Evolutionary conservation across 371 early-diverging fungal genomes (phyloP), one percentile per base, ranked within the genome.

Genomic region (Circinella umbellata): DNA sequence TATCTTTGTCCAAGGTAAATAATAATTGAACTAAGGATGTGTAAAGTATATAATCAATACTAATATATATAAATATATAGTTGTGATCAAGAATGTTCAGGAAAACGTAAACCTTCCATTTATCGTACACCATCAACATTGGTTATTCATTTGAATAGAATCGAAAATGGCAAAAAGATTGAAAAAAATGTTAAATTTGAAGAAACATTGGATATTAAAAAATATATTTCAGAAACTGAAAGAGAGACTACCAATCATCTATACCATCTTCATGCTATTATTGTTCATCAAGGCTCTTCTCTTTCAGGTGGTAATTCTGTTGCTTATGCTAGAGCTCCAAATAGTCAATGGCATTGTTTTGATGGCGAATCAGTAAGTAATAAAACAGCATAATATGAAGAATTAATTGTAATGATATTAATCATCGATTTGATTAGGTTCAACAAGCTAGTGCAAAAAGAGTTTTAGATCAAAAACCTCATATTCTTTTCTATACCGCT

Each of bases 261-360:
- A 38, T 92, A 95, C 65, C 74, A 81, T 17, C 82, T 96, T 17
- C 90, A 87, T 68, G 94, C 90, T 0, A 90, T 94, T 9, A 84
- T 95, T 64, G 92, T 93, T 2, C 96, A 96, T 68, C 76, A 90
- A 1, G 97, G 97, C 7, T 75, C 86, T 27, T 84, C 91, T 0
- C 81, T 86, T 48, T 85, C 90, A 60, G 91, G 92, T 38, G 96
- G 97, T 14, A 95, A 93, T 74, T 95, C 93, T 80, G 91, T 87
- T 69, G 85, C 91, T 38, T 96, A 86, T 77, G 91, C 94, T 36
- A 92, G 92, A 74, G 85, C 89, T 9, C 82, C 94, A 1, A 89
- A 91, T 64, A 94, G 94, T n/a, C 76, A 87, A 11, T 94, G 93
- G 94, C 92, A 93, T 69, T 88, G 88, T 42, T 91, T 94, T 89